Evolutionary conservation across 2,329 filamentous ascomycete species (phyloP).

Genomic region (Purpureocillium lavendulum): DNA sequence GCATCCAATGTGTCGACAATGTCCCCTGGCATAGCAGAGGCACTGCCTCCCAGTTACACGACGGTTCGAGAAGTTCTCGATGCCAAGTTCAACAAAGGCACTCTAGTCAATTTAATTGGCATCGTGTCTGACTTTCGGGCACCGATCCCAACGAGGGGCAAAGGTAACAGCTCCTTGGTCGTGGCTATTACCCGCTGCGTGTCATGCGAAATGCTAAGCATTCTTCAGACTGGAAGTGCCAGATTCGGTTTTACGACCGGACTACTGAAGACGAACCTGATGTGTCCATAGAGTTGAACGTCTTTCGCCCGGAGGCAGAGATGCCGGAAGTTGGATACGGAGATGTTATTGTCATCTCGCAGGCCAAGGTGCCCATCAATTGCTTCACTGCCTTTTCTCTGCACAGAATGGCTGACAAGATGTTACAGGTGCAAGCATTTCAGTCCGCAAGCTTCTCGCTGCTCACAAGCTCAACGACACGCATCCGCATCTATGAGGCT

Average conservation of each 20-base stretch:
- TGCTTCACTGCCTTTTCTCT: not conserved
- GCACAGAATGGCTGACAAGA: not conserved
- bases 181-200: too few relatives aligned
- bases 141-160: constrained; percentile 39
- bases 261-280: constrained; percentile 36
- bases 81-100: constrained; percentile 17
- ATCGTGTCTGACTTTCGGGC: constrained; percentile 58
- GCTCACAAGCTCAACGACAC: constrained; percentile 31
- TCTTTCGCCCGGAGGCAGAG: constrained; percentile 47
- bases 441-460: constrained; percentile 27
- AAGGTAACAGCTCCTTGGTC: constrained; percentile 29
- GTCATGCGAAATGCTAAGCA: too few relatives aligned
- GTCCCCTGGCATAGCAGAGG: not conserved
- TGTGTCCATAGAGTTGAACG: constrained; percentile 38
- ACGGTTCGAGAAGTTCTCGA: constrained; percentile 35
- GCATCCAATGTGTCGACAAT: too few relatives aligned
- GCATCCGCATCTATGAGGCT: constrained; percentile 34
- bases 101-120: constrained; percentile 55
- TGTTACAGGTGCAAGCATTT: constrained; percentile 31
- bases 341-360: constrained; percentile 35
- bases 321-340: constrained; percentile 38
- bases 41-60: constrained; percentile 15
- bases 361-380: too few relatives aligned
- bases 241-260: constrained; percentile 51
- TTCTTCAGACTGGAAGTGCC: constrained; percentile 48